phyloP scores from a whole-genome alignment of 345 rosid species.

The Garcia nutans region DNA sequence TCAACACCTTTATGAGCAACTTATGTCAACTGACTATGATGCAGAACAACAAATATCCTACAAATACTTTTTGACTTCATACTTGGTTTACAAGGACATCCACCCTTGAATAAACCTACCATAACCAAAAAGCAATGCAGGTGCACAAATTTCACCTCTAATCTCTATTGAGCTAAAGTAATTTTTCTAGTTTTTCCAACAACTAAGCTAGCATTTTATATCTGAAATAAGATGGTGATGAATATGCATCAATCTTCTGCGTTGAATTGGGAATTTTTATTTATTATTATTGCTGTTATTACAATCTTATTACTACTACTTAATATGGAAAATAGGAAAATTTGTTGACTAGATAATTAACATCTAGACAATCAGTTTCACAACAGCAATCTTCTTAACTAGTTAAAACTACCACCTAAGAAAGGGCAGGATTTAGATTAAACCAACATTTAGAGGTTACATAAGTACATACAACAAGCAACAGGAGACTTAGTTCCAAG shows the following conservation, averaged over 20 bases:
- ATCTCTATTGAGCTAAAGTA: neutral
- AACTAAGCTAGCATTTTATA: neutral
- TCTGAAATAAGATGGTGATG: neutral
- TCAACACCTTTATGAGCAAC: neutral
- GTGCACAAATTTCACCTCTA: neutral
- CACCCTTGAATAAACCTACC: neutral
- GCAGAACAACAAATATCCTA: neutral
- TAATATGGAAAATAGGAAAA: neutral
- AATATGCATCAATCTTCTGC: neutral
- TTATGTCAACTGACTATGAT: neutral
- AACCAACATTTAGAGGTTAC: neutral
- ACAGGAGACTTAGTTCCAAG: neutral
- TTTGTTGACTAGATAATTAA: neutral
- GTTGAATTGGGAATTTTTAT: neutral
- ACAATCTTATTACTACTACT: too few species aligned
- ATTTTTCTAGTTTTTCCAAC: neutral
- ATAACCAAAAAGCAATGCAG: neutral
- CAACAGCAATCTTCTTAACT: neutral
- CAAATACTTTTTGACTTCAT: neutral
- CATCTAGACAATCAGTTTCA: constrained; percentile 1
- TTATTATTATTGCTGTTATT: too few species aligned
- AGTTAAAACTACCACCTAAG: neutral
- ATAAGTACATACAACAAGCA: neutral
- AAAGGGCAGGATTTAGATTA: neutral
- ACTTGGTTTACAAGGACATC: neutral